These are phyloP conservation scores for Endoconidiophora laricicola DNA, from an alignment of 2,329 filamentous ascomycete species.

Conservation along the genomic window DNA sequence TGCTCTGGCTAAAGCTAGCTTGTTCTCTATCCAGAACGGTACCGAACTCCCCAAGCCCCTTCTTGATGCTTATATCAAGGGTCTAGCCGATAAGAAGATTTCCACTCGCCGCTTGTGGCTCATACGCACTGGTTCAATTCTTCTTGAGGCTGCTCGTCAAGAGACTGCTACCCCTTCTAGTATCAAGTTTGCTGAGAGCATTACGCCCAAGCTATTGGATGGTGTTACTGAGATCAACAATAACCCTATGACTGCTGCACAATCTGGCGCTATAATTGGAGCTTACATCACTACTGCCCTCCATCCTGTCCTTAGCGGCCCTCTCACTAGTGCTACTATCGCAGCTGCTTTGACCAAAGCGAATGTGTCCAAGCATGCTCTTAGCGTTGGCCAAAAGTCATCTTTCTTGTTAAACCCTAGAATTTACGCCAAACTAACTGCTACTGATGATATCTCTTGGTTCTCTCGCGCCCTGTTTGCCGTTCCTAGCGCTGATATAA, in stretches of 20 bases:
- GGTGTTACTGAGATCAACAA: slow-evolving; percentile 61
- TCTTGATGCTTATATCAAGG: slow-evolving; percentile 60
- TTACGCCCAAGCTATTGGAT: slow-evolving; percentile 41
- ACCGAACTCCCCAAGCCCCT: slow-evolving; percentile 47
- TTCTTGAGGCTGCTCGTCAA: slow-evolving; percentile 30
- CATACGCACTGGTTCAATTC: slow-evolving; percentile 51
- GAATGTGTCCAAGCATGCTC: slow-evolving; percentile 44
- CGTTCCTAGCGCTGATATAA: slow-evolving; percentile 37
- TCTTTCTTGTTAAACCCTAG: slow-evolving; percentile 76
- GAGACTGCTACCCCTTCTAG: slow-evolving; percentile 17
- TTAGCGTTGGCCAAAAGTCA: slow-evolving; percentile 59
- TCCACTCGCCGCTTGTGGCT: slow-evolving; percentile 67
- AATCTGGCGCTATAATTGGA: slow-evolving; percentile 66
- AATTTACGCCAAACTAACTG: slow-evolving; percentile 63
- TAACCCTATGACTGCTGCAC: slow-evolving; percentile 63
- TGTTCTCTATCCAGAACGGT: slow-evolving; percentile 43
- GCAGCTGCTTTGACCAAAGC: slow-evolving; percentile 36
- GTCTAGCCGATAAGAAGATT: slow-evolving; percentile 69
- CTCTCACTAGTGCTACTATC: slow-evolving; percentile 35
- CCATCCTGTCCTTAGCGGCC: slow-evolving; percentile 34
- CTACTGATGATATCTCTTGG: slow-evolving; percentile 66
- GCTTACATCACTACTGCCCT: slow-evolving; percentile 60
- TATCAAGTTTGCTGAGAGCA: slow-evolving; percentile 31
- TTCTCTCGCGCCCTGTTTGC: slow-evolving; percentile 52
- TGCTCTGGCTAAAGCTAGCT: slow-evolving; percentile 49